These are phyloP conservation scores for Exophiala mesophila DNA, from an alignment of 2,329 filamentous ascomycete genomes.

Conservation along the genomic window DNA sequence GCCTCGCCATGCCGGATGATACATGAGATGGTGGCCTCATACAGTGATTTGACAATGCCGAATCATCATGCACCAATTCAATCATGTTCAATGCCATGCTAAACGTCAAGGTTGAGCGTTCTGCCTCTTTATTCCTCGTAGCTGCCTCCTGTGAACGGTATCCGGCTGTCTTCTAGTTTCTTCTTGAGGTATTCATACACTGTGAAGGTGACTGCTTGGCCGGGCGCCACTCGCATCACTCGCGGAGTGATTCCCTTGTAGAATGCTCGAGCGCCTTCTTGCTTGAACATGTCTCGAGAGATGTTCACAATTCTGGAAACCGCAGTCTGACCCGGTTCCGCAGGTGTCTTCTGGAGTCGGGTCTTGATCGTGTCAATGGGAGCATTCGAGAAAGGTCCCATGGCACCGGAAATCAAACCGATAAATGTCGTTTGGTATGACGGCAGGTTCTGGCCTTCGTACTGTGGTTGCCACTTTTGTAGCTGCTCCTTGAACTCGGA, in stretches of 20 bases:
- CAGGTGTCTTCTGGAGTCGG: constrained; percentile 82
- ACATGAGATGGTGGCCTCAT: no score
- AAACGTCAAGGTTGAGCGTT: no score
- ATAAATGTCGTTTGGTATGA: constrained; percentile 88
- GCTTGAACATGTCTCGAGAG: constrained; percentile 79
- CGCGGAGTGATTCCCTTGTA: constrained; percentile 98
- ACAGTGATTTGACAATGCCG: no score
- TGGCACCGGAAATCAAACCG: constrained; percentile 84
- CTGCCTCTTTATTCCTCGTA: constrained; percentile 55
- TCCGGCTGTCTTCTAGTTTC: constrained; percentile 62
- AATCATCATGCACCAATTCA: no score
- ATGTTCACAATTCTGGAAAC: constrained; percentile 73
- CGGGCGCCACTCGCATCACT: constrained; percentile 94
- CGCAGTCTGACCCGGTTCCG: constrained; percentile 73
- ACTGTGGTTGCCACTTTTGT: constrained; percentile 66
- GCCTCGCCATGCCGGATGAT: no score
- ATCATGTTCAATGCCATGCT: not conserved
- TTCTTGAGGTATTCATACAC: constrained; percentile 75
- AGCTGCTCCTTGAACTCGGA: constrained; percentile 82
- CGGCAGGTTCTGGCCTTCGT: constrained; percentile 62
- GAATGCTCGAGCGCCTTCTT: constrained; percentile 91
- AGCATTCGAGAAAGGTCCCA: constrained; percentile 93
- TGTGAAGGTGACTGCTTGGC: constrained; percentile 73
- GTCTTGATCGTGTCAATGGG: constrained; percentile 99
- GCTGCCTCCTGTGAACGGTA: constrained; percentile 56